Base-by-base conservation (phyloP, 2,329 filamentous ascomycete genomes). In the Apiospora phragmitis region DNA sequence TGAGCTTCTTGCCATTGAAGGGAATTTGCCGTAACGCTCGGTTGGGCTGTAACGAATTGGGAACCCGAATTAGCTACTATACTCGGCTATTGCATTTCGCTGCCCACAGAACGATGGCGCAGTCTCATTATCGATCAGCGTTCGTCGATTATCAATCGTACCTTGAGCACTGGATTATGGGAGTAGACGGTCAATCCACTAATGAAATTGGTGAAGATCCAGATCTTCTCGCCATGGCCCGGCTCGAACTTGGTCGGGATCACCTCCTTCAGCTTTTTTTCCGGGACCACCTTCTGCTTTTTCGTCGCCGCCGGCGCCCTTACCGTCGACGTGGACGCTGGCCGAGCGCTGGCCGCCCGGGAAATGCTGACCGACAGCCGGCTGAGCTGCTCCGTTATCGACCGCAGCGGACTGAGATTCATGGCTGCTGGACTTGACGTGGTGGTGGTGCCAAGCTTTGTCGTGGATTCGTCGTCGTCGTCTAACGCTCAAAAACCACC, bases 1-100 rank as follows among this genome's bases (percentile, higher is more conserved):
- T 87, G 65, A 88, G 85, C 81, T 93, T 92, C 79, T 92, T 92
- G 80, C 90, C 90, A 73, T 90, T 89, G 83, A 87, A 92, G 66
- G 89, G 87, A 72, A 79, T 73, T 67, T 80, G 78, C 43, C 69
- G 69, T 5, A 79, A 69, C 8, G 76, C 74, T 67, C 71, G 73
- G 70, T 69, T 75, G 26, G 75, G 72, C 77, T 79, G 38, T 41
- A 47, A 55, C 18, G 14, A 32, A 29, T 42, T 26, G 67, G 32
- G 16, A n/a, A 35, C 24, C 49, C 68, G 62, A 51, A 38, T 51
- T 42, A 69, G 41, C 51, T 65, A 24, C 26, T 49, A n/a, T 65
- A 41, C 32, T n/a, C 11, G 59, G 12, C 21, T 12, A 4, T 24
- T 42, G 18, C 32, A 41, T 9, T 1, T n/a, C n/a, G 55, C 5